These are phyloP conservation scores for Neopestalotiopsis rosae DNA, from an alignment of 2,329 filamentous ascomycete genomes.

Conservation along the genomic window DNA sequence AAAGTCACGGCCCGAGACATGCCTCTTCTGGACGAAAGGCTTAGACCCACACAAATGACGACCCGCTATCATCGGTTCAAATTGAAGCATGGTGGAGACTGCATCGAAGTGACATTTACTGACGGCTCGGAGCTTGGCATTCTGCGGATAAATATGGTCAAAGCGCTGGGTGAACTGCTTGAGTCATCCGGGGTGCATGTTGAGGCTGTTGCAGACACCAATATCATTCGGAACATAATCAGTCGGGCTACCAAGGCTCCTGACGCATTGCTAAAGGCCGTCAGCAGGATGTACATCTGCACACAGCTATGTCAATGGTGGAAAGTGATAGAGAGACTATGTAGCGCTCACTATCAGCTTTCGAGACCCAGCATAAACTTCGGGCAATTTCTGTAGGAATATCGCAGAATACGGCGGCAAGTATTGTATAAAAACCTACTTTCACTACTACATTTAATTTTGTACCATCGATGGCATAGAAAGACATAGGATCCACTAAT, in stretches of 20 bases:
- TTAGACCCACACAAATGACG: slow-evolving; percentile 1
- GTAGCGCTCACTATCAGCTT: too few species aligned
- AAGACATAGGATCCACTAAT: too few species aligned
- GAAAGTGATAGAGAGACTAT: too few species aligned
- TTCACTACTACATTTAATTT: too few species aligned
- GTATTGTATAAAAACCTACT: too few species aligned
- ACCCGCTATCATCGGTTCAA: slow-evolving; percentile 9
- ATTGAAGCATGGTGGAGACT: slow-evolving; percentile 8
- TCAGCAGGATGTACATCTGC: slow-evolving; percentile 16
- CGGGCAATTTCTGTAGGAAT: too few species aligned
- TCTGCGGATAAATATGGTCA: slow-evolving; percentile 6
- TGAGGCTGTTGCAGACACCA: slow-evolving; percentile 9
- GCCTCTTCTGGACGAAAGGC: slow-evolving; percentile 7
- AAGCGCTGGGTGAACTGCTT: neutral
- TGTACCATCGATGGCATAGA: too few species aligned
- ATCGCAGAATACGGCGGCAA: too few species aligned
- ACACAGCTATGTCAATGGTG: too few species aligned
- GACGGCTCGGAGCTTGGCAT: slow-evolving; percentile 12
- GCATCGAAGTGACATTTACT: slow-evolving; percentile 10
- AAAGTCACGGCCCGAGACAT: slow-evolving; percentile 17
- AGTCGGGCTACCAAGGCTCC: neutral
- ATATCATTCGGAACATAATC: slow-evolving; percentile 10
- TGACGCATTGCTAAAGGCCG: slow-evolving; percentile 10
- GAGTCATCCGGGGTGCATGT: neutral
- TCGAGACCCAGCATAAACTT: too few species aligned